Evolutionary conservation across 1,139 yeast species (phyloP), one percentile per base, ranked within the genome.

Genomic region (Yamadazyma friedrichii): DNA sequence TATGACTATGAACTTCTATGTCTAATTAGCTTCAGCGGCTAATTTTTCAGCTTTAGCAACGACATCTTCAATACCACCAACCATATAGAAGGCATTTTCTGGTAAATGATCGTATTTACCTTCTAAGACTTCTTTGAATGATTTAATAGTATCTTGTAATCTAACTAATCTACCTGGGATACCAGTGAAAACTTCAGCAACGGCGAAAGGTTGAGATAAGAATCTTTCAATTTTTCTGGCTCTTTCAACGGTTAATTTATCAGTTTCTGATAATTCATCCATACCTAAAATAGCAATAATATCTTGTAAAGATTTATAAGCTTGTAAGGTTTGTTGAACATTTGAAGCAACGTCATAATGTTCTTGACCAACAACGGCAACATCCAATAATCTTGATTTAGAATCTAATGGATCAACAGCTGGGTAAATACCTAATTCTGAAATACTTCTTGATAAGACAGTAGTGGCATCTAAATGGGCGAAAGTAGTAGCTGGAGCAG

Each of bases 331-430:
- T 80, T 91, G 95, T 81, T 93, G 98, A 59, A 93, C 98, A 65
- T 75, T 69, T 58, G 95, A 78, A 54, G 98, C 98, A 70, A 86
- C 91, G 59, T 84, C 85, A 78, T 93, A 93, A 79, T 93, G 98
- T 79, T 93, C 98, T 76, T 88, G 87, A 74, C 98, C 98, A 62
- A 93, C 96, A 64, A 93, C 95, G 54, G 96, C 69, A 64, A 84
- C 96, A 71, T 93, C 98, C 71, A 93, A 84, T 74, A 93, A 87
- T 85, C 98, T 91, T 52, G 98, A 93, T 78, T 87, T 93, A 67
- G 98, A 93, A 78, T 93, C 98, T 75, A 93, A 88, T 68, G 98
- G 98, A 79, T 93, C 98, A 81, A 93, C 98, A 68, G 98, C 98
- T 70, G 98, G 98, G 89, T 93, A 93, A 73, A 93, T 93, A 89